Base-by-base conservation (phyloP, 495 filamentous ascomycete species). In the Aspergillus avenaceus region DNA sequence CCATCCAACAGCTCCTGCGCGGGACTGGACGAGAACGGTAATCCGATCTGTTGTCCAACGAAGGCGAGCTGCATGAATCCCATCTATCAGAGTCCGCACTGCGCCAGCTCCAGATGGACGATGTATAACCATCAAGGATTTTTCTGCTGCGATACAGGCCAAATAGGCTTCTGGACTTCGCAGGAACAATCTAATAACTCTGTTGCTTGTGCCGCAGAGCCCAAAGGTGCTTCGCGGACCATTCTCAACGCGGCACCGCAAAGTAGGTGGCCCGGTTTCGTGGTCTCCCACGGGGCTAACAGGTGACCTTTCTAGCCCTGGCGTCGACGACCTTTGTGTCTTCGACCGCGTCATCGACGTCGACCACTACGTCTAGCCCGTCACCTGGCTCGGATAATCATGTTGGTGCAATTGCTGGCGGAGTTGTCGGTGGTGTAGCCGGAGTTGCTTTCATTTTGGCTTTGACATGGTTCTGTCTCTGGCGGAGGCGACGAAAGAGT, bases 341-440 rank as follows among this genome's bases (percentile, higher is more conserved):
- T 4, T 32, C 29, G 12, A 4, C 4, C 3, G 14, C 29, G 29
- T 9, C 4, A 5, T n/a, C 29, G 29, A 13, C 29, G 4, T 9
- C 4, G 14, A 5, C 29, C 4, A 13, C 29, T 32, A 32, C 29
- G 11, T 12, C 29, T 4, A n/a, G 14, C 21, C 2, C 4, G 0
- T 14, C 46, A 8, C 18, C 21, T 9, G 12, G 21, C 13, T 40
- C 46, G 4, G 11, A 18, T 4, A 28, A 21, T 8, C 26, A 27
- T 24, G 28, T 34, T 6, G 46, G 32, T 13, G 46, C 46, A 9
- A 49, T 49, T 22, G 46, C 46, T 4, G 46, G 46, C 7, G 32
- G 32, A 4, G 46, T 49, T 7, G 32, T 49, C 12, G 46, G 46
- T 14, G 32, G 46, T 13, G 32, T 49, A 2, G 46, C 46, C 7